Conservation (phyloP, 768 basidiomycete species). For the Chalciporus pseudorubinellus region DNA sequence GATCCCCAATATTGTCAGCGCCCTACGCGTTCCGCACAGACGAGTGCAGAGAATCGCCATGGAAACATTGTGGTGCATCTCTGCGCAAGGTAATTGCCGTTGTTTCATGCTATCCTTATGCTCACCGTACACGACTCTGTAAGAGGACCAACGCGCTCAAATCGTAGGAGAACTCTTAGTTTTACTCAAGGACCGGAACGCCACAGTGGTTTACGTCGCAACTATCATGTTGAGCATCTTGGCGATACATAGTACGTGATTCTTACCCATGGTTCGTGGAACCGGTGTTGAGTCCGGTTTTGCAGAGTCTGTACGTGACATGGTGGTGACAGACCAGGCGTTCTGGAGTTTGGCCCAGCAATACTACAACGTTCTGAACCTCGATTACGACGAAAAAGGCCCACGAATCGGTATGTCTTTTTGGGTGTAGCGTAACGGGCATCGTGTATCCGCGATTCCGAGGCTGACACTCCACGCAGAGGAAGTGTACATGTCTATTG, state of each 20-base stretch:
- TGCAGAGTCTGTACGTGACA: conserved; percentile 18
- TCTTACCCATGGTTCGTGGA: background rate
- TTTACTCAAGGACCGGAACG: conserved; percentile 17
- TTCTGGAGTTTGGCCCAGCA: conserved; percentile 21
- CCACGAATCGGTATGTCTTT: conserved; percentile 15
- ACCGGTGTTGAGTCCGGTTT: background rate
- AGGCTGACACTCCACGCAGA: conserved; percentile 6
- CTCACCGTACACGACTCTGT: background rate
- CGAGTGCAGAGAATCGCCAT: conserved; percentile 18
- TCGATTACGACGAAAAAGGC: conserved; percentile 15
- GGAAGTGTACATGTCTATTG: conserved; percentile 23
- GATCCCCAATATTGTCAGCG: conserved; percentile 13
- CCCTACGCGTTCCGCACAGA: conserved; percentile 13
- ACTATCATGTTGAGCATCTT: conserved; percentile 15
- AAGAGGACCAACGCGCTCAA: conserved; percentile 10
- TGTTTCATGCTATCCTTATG: background rate
- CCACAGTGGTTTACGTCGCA: conserved; percentile 15
- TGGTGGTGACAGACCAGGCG: conserved; percentile 5
- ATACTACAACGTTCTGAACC: conserved; percentile 18
- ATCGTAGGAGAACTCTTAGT: conserved; percentile 13
- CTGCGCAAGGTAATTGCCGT: conserved; percentile 9
- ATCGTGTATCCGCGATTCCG: background rate
- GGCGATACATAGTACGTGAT: conserved; percentile 14
- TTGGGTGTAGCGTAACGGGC: no score
- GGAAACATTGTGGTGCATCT: conserved; percentile 13